Percentiles rank a stretch among this genome's conserved stretches.
phyloP scores from a whole-genome alignment of 352 stramenopile genomes.

The Phytophthora podocarpi region DNA sequence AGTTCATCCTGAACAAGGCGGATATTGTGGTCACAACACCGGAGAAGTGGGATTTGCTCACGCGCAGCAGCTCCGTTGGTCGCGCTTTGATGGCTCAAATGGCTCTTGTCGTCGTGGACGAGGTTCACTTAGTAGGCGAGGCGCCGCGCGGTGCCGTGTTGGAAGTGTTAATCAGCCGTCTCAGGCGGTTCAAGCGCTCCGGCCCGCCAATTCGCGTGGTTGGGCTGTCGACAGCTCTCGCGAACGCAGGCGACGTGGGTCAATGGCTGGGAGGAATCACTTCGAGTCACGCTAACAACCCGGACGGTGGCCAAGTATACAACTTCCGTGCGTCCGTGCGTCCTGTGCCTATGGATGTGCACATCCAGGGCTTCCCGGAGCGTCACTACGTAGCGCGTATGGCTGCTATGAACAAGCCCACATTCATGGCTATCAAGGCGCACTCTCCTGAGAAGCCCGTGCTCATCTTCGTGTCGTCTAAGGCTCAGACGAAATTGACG shows the following conservation, averaged over 20 bases:
- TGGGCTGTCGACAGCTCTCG: constrained; percentile 95
- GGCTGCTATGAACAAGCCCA: constrained; percentile 99
- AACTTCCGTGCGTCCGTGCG: constrained; percentile 96
- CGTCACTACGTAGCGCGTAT: constrained; percentile 98
- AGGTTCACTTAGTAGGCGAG: constrained; percentile 98
- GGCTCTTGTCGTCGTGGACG: constrained; percentile 95
- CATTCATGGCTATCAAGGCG: constrained; percentile 96
- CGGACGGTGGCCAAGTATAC: constrained; percentile 77
- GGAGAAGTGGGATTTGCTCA: constrained; percentile 98
- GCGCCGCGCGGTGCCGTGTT: constrained; percentile 92
- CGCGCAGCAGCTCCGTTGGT: constrained; percentile 85
- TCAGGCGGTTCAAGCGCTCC: constrained; percentile 81
- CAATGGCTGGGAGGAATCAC: constrained; percentile 96
- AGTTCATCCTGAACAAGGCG: constrained; percentile 88
- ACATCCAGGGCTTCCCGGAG: constrained; percentile 96
- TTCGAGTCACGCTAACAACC: constrained; percentile 42
- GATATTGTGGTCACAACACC: constrained; percentile 98
- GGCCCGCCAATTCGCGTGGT: constrained; percentile 87
- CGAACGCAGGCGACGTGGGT: constrained; percentile 96
- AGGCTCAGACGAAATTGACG: constrained; percentile 97
- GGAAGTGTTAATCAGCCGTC: constrained; percentile 91
- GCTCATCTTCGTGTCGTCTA: constrained; percentile 99
- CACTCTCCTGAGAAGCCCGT: constrained; percentile 93
- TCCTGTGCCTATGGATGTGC: constrained; percentile 96
- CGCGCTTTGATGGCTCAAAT: constrained; percentile 71